phyloP scores from a whole-genome alignment of 2,329 filamentous ascomycete species.

The Sporothrix mexicana region DNA sequence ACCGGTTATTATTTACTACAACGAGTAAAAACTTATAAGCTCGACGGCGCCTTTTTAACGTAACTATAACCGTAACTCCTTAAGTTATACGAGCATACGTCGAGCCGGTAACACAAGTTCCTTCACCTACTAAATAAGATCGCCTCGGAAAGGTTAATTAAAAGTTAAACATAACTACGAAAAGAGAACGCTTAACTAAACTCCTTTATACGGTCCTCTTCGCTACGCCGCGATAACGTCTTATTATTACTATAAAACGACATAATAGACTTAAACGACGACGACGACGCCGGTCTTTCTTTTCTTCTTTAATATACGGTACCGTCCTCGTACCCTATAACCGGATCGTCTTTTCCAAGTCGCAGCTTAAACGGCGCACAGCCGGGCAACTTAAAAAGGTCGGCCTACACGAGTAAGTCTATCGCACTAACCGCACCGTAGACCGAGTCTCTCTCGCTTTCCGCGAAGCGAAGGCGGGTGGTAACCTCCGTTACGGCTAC shows the following conservation, averaged over 20 bases:
- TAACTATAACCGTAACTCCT: background rate
- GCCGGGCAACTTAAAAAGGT: too few relatives aligned
- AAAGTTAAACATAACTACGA: background rate
- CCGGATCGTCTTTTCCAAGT: too few relatives aligned
- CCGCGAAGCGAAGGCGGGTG: too few relatives aligned
- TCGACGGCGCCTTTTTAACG: conserved; percentile 6
- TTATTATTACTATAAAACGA: background rate
- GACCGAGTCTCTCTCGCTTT: too few relatives aligned
- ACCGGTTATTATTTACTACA: background rate
- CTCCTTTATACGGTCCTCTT: conserved; percentile 3
- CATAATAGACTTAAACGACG: background rate
- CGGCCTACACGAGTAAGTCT: too few relatives aligned
- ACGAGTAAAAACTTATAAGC: background rate
- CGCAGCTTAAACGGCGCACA: too few relatives aligned
- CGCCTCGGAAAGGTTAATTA: background rate
- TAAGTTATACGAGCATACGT: background rate
- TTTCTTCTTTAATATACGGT: too few relatives aligned
- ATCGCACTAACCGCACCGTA: too few relatives aligned
- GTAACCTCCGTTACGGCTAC: too few relatives aligned
- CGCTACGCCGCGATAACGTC: background rate
- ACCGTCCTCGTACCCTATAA: too few relatives aligned
- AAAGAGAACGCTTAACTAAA: background rate
- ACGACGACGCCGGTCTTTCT: too few relatives aligned
- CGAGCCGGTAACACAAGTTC: background rate
- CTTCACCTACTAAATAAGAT: background rate